Evolutionary conservation across 108 stramenopile genomes (phyloP), one percentile per base, ranked within the genome.

Genomic region (Fragilariopsis cylindrus): DNA sequence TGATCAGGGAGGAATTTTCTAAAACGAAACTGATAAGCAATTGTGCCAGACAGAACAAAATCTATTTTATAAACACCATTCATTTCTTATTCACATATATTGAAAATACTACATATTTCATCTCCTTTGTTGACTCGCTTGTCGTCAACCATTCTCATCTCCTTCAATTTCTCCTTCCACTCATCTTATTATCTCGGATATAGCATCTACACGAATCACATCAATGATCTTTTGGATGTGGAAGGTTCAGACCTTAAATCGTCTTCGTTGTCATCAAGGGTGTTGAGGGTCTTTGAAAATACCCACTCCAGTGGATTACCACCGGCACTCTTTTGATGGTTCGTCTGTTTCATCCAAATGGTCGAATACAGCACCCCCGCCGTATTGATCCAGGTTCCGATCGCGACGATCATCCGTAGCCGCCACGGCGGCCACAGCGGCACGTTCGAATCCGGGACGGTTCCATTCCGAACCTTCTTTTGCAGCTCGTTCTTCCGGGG

Each of bases 291-390:
- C 39, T 73, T 74, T 46, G 75, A 60, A 47, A 84, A 71, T 0
- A 84, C 84, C 84, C 84, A 84, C 57, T 81, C 76, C 58, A 84
- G 77, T 57, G 70, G 56, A 68, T 80, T 75, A 12, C 48, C 65
- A 30, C 57, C 70, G n/a, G 15, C 77, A 13, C 53, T 60, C 39
- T n/a, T 50, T 15, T 41, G 15, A n/a, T n/a, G 55, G 47, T 50
- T 69, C 60, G 0, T 74, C 73, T 0, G 62, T 63, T 69, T 79
- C 70, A 16, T 79, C 78, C 60, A 79, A 48, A 42, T 60, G 78
- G 48, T 79, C 73, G 52, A 73, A 79, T 21, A 79, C 49, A 16
- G 72, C 78, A 56, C 78, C 78, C 49, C 50, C 72, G 46, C 67
- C 78, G 21, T 70, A 70, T 8, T 72, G 67, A 19, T 74, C 73